These are phyloP conservation scores for Leccinum fallax DNA, from an alignment of 1,284 basidiomycete species.

Conservation along the genomic window DNA sequence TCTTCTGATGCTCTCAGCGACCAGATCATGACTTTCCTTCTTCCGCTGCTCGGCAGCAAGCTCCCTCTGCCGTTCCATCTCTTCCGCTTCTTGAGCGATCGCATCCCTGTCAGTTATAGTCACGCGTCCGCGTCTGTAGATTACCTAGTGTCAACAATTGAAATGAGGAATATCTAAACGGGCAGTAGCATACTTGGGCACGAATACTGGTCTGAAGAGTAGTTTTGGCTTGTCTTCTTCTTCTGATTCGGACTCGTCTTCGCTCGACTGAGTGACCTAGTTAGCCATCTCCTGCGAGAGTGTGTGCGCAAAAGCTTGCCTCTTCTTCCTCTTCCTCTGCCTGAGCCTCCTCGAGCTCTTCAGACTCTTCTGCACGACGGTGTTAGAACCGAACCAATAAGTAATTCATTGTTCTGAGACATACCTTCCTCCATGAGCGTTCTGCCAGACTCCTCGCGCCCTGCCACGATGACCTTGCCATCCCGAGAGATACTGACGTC, in stretches of 20 bases:
- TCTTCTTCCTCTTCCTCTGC: constrained; percentile 47
- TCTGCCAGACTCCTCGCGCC: constrained; percentile 70
- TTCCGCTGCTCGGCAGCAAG: constrained; percentile 72
- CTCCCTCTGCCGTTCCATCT: constrained; percentile 63
- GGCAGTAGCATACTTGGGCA: constrained; percentile 69
- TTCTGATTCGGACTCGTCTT: constrained; percentile 75
- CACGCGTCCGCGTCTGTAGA: constrained; percentile 64
- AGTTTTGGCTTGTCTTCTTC: constrained; percentile 65
- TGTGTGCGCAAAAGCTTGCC: constrained; percentile 20
- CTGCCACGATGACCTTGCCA: constrained; percentile 76
- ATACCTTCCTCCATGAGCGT: constrained; percentile 54
- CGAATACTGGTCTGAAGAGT: constrained; percentile 85
- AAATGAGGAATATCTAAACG: not conserved
- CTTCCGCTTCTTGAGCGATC: constrained; percentile 68
- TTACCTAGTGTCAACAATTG: constrained; percentile 4
- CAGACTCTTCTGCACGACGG: constrained; percentile 37
- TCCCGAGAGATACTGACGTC: constrained; percentile 78
- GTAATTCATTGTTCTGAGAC: constrained; percentile 18
- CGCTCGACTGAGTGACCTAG: constrained; percentile 58
- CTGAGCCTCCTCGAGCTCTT: constrained; percentile 41
- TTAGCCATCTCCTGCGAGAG: constrained; percentile 9
- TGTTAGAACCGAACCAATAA: constrained; percentile 5
- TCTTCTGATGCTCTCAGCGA: constrained; percentile 84
- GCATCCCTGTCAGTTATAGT: constrained; percentile 69
- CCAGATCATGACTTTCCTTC: constrained; percentile 82